phyloP scores from a whole-genome alignment of 2,329 filamentous ascomycete species.

The Hymenoscyphus linearis region DNA sequence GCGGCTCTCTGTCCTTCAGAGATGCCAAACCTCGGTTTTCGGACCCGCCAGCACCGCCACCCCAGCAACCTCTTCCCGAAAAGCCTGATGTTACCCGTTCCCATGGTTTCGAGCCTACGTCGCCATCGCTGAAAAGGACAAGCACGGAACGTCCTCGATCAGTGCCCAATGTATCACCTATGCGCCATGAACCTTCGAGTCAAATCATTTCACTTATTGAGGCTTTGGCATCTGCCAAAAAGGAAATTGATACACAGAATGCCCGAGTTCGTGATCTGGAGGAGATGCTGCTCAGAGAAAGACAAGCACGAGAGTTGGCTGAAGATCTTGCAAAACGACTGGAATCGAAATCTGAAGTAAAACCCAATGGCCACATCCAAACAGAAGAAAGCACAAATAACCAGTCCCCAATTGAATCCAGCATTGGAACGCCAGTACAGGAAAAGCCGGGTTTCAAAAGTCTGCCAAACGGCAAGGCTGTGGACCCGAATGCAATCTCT shows the following conservation, averaged over 20 bases:
- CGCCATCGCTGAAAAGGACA: conserved; percentile 64
- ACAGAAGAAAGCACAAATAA: conserved; percentile 33
- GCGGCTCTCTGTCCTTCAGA: conserved; percentile 46
- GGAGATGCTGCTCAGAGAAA: conserved; percentile 69
- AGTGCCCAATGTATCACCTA: conserved; percentile 41
- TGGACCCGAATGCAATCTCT: conserved; percentile 76
- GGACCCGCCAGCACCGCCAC: conserved; percentile 87
- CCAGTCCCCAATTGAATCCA: conserved; percentile 43
- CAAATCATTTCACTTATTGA: conserved; percentile 84
- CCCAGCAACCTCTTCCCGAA: conserved; percentile 87
- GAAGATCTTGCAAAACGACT: conserved; percentile 75
- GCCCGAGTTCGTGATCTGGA: conserved; percentile 78
- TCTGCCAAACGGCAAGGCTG: conserved; percentile 33
- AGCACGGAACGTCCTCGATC: conserved; percentile 71
- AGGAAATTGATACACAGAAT: conserved; percentile 80
- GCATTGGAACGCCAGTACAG: conserved; percentile 31
- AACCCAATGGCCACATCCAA: conserved; percentile 36
- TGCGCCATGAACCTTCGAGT: conserved; percentile 50
- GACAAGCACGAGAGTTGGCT: conserved; percentile 73
- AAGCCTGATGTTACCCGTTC: conserved; percentile 69
- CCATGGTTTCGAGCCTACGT: conserved; percentile 40
- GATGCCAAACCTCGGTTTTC: conserved; percentile 83
- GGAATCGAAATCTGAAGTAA: conserved; percentile 48
- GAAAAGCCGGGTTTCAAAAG: conserved; percentile 10
- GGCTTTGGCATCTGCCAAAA: conserved; percentile 75